Evolutionary conservation across 2,329 filamentous ascomycete species (phyloP), one percentile per base, ranked within the genome.

Genomic region (Rosellinia necatrix): DNA sequence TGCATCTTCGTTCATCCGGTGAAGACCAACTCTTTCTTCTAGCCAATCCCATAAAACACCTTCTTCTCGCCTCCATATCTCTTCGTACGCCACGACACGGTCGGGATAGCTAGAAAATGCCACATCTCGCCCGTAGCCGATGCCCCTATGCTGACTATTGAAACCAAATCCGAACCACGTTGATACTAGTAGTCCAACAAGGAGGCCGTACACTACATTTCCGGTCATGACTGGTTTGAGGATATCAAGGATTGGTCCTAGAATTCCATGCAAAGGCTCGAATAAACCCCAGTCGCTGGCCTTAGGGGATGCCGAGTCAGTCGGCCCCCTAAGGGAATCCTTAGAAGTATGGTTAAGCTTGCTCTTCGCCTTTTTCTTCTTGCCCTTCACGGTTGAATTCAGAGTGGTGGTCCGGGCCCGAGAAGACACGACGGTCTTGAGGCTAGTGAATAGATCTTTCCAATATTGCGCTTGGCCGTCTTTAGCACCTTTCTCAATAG

Each of bases 401-500:
- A 74, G 74, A 41, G 76, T 80, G 63, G 72, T 70, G 13, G 80
- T 72, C 27, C 84, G 79, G 30, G 82, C 74, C 53, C 86, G 88
- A 4, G 88, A 81, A 13, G 85, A 84, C 15, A 97, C 83, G 10
- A 88, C 88, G 37, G 83, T 80, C 69, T 87, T 91, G 15, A 97
- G 78, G 24, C 87, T 82, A 8, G 87, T 84, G 49, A 92, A 83
- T 4, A 99, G 76, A 53, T 93, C 89, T 64, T 88, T 92, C 60
- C 89, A 90, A 70, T 96, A 96, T 55, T 87, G 81, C 7, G 81
- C 81, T 74, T 99, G 94, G 24, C 94, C 94, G 53, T 97, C 92
- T 60, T 89, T 92, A 38, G 92, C 91, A 57, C 91, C 93, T 72
- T 96, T 97, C 71, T 99, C 94, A 65, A 99, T 99, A 2, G 94